Conservation (phyloP, 2,329 filamentous ascomycete genomes). For the Ceratocystis eucalypticola region DNA sequence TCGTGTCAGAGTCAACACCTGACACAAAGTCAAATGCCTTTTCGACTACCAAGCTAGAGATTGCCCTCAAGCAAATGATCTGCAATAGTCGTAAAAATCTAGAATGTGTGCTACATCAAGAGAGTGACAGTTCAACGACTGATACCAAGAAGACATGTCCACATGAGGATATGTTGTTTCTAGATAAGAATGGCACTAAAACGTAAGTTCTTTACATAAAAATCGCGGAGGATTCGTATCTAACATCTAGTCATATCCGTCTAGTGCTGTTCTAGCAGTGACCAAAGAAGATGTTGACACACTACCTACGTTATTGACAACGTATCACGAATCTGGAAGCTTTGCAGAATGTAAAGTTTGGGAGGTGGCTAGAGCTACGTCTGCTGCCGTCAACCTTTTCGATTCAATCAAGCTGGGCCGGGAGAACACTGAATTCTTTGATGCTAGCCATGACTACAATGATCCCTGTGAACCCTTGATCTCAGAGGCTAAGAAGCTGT, state of each 20-base stretch:
- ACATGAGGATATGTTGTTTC: neutral
- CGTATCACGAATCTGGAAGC: constrained; percentile 22
- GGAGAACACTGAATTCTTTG: constrained; percentile 24
- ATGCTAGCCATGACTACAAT: constrained; percentile 25
- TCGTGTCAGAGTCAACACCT: neutral
- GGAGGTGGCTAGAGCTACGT: constrained; percentile 25
- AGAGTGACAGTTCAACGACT: neutral
- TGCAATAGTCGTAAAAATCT: neutral
- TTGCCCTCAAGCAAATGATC: neutral
- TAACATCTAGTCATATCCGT: neutral
- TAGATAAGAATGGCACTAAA: neutral
- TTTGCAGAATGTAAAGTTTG: constrained; percentile 24
- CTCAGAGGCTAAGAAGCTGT: constrained; percentile 15
- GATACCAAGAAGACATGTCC: neutral
- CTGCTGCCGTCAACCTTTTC: constrained; percentile 25
- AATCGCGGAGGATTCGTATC: rapidly evolving
- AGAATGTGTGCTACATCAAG: neutral
- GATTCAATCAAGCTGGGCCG: constrained; percentile 24
- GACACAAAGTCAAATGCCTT: neutral
- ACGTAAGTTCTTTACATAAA: neutral
- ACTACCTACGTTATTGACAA: constrained; percentile 8
- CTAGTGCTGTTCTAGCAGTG: neutral
- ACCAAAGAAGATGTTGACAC: constrained; percentile 10
- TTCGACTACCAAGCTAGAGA: neutral
- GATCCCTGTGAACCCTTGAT: constrained; percentile 26